Percentiles rank a stretch among this genome's conserved stretches.
Conservation (phyloP, 1,139 yeast genomes). For the Zhuliangozyma parablackwelliae region DNA sequence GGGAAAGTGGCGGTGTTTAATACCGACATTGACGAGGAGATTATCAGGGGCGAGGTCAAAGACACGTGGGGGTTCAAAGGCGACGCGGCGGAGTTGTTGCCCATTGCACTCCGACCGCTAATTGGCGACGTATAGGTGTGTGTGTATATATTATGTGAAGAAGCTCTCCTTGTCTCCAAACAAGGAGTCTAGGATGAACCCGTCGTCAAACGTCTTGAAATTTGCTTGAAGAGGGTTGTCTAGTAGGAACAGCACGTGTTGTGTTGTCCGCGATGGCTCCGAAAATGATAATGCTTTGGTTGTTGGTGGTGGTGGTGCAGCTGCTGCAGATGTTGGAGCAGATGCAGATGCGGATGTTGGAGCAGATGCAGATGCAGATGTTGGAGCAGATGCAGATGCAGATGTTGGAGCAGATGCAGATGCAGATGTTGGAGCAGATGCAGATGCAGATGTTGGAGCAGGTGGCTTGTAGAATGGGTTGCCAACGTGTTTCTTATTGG, state of each 20-base stretch:
- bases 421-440: neutral
- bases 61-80: constrained; percentile 73
- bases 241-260: neutral
- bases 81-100: constrained; percentile 71
- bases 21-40: constrained; percentile 51
- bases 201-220: constrained; percentile 3
- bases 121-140: constrained; percentile 16
- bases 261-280: neutral
- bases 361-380: too few relatives aligned
- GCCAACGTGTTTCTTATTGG: neutral
- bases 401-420: neutral
- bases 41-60: constrained; percentile 34
- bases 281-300: too few relatives aligned
- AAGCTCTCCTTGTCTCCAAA: constrained; percentile 2
- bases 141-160: neutral
- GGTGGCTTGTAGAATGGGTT: neutral
- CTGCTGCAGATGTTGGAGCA: too few relatives aligned
- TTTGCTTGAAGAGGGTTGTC: neutral
- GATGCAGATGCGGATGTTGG: too few relatives aligned
- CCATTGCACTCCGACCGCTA: constrained; percentile 58
- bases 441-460: neutral
- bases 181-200: constrained; percentile 6
- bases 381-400: too few relatives aligned
- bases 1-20: constrained; percentile 85
- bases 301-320: too few relatives aligned